Conservation (phyloP, 768 basidiomycete species). For the Mycena leptocephala region DNA sequence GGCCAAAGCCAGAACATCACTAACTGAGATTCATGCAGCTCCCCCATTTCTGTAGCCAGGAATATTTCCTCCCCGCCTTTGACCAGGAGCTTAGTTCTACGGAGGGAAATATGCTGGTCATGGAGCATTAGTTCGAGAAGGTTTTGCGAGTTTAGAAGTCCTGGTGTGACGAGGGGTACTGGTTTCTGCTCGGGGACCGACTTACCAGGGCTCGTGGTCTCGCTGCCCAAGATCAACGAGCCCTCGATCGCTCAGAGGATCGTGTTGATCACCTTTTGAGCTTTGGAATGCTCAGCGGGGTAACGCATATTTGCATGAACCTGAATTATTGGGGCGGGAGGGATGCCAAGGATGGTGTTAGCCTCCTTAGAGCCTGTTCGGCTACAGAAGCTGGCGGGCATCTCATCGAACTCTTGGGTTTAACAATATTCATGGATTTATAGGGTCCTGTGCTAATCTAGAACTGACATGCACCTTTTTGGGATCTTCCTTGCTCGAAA, state of each 20-base stretch:
- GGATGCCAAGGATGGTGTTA: not conserved
- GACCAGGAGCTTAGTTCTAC: constrained; percentile 8
- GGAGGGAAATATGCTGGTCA: constrained; percentile 3
- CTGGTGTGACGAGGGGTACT: not conserved
- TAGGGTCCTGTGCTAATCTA: too few species aligned
- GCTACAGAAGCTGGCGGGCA: too few species aligned
- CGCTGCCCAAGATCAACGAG: constrained; percentile 25
- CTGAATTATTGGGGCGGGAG: not conserved
- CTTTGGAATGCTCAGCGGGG: constrained; percentile 13
- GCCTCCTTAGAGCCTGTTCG: too few species aligned
- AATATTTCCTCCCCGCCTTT: constrained; percentile 2
- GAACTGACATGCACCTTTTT: too few species aligned
- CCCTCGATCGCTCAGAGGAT: constrained; percentile 27
- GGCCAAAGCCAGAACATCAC: not conserved
- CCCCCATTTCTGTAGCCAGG: too few species aligned
- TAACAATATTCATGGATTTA: too few species aligned
- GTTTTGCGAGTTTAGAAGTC: not conserved
- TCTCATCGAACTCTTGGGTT: too few species aligned
- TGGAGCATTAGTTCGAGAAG: not conserved
- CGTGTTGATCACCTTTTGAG: constrained; percentile 29
- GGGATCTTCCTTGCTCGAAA: too few species aligned
- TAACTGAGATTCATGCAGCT: too few species aligned
- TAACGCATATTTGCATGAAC: not conserved
- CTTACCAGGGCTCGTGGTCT: constrained; percentile 28
- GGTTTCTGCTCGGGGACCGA: constrained; percentile 27